Evolutionary conservation across 2,329 filamentous ascomycete genomes (phyloP), one percentile per base, ranked within the genome.

Genomic region (Tolypocladium inflatum): DNA sequence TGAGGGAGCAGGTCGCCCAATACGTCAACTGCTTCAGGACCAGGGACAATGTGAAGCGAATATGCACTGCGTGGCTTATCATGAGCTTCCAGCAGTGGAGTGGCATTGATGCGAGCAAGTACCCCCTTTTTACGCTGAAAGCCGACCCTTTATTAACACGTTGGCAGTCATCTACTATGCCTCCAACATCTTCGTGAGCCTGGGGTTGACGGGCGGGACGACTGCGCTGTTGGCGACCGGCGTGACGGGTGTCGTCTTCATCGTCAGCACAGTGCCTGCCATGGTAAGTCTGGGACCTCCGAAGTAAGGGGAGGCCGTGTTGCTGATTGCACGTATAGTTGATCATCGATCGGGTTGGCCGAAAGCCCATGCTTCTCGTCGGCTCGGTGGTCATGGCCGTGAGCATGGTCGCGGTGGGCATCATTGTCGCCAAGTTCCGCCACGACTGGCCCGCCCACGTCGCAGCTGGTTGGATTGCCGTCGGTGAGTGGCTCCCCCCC

Each of bases 231-330:
- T 89, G 10, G 86, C 87, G 0, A 89, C 86, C 0, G 87, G 87
- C 10, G 86, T 90, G 0, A 86, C 87, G 5, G 87, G 87, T 4
- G 85, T 90, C 41, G 82, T 84, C 55, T 87, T 88, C 78, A 85
- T 88, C 63, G 60, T 71, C 9, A 65, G 60, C 50, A 72, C 70
- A 4, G 58, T 72, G 2, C 70, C 70, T 30, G 43, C 43, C 1
- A 72, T 71, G 69, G 66, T 61, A 26, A 55, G 57, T 41, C 11
- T 15, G 21, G 23, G 21, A 45, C 5, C 2, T 23, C n/a, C n/a
- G 6, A 4, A 21, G 3, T 4, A 11, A 2, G 17, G 2, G 7
- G 5, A 5, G 2, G 45, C 15, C 9, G 13, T 3, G 0, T 19
- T 48, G 45, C 45, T 48, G 9, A 48, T 9, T 3, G 2, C 1